These are phyloP conservation scores for Intubia oerlemansii DNA, from an alignment of 2,329 filamentous ascomycete species.

Conservation along the genomic window DNA sequence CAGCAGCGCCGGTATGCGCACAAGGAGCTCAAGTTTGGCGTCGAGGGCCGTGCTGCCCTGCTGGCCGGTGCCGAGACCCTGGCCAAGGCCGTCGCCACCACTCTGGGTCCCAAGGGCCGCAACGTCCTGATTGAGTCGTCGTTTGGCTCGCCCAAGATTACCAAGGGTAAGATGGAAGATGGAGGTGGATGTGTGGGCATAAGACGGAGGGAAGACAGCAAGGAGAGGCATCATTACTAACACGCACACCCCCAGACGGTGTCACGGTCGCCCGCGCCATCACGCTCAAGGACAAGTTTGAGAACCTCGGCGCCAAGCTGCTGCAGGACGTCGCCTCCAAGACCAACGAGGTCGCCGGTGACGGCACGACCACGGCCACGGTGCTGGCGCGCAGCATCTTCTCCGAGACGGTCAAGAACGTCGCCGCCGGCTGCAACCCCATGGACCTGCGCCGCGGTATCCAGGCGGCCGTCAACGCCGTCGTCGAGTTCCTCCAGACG, in stretches of 20 bases:
- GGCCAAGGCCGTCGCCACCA: conserved; percentile 87
- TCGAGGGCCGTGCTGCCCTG: conserved; percentile 75
- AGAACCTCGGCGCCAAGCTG: conserved; percentile 93
- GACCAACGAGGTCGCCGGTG: conserved; percentile 97
- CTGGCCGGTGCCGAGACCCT: conserved; percentile 92
- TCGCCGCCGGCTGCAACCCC: conserved; percentile 96
- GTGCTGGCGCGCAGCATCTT: conserved; percentile 96
- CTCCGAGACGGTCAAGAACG: conserved; percentile 99
- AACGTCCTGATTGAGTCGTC: conserved; percentile 97
- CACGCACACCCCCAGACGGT: conserved; percentile 36
- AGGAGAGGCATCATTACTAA: background rate
- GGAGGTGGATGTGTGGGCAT: background rate
- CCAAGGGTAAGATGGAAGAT: conserved; percentile 91
- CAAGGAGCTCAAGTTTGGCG: conserved; percentile 98
- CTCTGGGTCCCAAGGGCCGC: conserved; percentile 90
- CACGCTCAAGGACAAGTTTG: conserved; percentile 93
- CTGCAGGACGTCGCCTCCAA: conserved; percentile 97
- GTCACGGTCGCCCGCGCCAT: conserved; percentile 81
- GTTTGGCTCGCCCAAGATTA: conserved; percentile 98
- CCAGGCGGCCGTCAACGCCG: conserved; percentile 85
- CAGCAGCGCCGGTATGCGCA: conserved; percentile 93
- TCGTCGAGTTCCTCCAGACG: conserved; percentile 80
- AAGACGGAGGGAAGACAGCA: background rate
- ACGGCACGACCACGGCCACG: conserved; percentile 94
- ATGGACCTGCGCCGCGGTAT: conserved; percentile 97